A percentile compares a stretch with the other conserved stretches of the same genome.
Evolutionary conservation across 768 basidiomycete genomes (phyloP).

Genomic region (Tulasnella sp.): DNA sequence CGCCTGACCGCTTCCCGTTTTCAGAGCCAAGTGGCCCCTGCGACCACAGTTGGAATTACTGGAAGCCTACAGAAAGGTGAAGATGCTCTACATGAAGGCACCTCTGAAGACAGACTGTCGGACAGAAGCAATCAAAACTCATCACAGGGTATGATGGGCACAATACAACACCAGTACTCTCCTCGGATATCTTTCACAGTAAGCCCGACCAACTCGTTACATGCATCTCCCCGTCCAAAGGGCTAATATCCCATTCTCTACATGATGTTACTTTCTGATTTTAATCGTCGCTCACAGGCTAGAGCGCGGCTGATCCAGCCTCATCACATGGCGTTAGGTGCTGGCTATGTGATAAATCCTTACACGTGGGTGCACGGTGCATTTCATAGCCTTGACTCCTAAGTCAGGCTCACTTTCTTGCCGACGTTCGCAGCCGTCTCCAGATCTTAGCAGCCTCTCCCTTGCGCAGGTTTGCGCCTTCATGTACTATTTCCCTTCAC

Average conservation of each 20-base stretch:
- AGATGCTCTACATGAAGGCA: too few relatives aligned
- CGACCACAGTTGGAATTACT: too few relatives aligned
- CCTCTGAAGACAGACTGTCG: too few relatives aligned
- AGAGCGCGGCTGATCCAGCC: not conserved
- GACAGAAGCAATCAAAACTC: too few relatives aligned
- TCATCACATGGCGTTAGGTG: not conserved
- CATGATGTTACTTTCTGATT: too few relatives aligned
- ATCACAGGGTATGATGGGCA: not conserved
- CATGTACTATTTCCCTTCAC: not conserved
- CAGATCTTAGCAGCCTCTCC: not conserved
- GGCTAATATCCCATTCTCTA: too few relatives aligned
- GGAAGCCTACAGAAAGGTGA: too few relatives aligned
- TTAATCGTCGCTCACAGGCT: not conserved
- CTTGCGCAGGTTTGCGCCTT: not conserved
- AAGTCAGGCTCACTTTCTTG: not conserved
- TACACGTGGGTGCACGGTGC: conserved; percentile 2
- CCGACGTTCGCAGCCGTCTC: not conserved
- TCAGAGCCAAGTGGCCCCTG: too few relatives aligned
- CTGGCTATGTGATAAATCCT: not conserved
- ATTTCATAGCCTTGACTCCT: not conserved
- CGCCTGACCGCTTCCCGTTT: too few relatives aligned
- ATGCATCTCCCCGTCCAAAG: not conserved
- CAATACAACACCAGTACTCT: conserved; percentile 17
- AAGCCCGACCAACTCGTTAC: not conserved
- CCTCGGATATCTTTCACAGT: not conserved